phyloP scores from a whole-genome alignment of 352 stramenopile genomes.

The Thraustochytrium sp. region DNA sequence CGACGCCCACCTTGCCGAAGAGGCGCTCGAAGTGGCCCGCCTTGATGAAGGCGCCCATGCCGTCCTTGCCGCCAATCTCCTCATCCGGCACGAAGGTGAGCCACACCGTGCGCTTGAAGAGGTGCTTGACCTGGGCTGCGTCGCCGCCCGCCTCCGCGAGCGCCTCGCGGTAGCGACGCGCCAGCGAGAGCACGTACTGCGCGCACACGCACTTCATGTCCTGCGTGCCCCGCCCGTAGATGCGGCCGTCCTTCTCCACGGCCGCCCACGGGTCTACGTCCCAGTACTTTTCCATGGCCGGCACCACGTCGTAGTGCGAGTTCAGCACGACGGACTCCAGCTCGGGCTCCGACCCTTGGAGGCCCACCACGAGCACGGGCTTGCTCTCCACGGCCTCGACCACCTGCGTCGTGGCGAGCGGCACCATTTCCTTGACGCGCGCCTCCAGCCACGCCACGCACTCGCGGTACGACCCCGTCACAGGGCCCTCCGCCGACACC shows the following conservation, averaged over 20 bases:
- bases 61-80: constrained; percentile 79
- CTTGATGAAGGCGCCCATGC: constrained; percentile 83
- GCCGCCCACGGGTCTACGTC: constrained; percentile 79
- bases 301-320: constrained; percentile 93
- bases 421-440: constrained; percentile 58
- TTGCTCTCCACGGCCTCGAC: constrained; percentile 64
- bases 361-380: constrained; percentile 81
- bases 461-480: constrained; percentile 59
- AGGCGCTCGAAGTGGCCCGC: constrained; percentile 71
- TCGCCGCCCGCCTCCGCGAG: constrained; percentile 54
- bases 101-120: constrained; percentile 75
- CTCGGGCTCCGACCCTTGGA: constrained; percentile 68
- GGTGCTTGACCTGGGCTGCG: background rate
- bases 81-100: constrained; percentile 87
- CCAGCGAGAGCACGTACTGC: constrained; percentile 86
- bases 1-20: constrained; percentile 68
- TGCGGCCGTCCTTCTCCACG: constrained; percentile 73
- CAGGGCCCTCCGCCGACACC: constrained; percentile 63
- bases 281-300: constrained; percentile 75
- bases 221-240: constrained; percentile 85
- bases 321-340: constrained; percentile 85
- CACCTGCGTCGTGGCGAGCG: constrained; percentile 39
- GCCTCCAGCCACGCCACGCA: constrained; percentile 62
- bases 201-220: constrained; percentile 94
- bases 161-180: constrained; percentile 57